phyloP scores from a whole-genome alignment of 2,329 filamentous ascomycete genomes.

The Arthrinium puccinioides region DNA sequence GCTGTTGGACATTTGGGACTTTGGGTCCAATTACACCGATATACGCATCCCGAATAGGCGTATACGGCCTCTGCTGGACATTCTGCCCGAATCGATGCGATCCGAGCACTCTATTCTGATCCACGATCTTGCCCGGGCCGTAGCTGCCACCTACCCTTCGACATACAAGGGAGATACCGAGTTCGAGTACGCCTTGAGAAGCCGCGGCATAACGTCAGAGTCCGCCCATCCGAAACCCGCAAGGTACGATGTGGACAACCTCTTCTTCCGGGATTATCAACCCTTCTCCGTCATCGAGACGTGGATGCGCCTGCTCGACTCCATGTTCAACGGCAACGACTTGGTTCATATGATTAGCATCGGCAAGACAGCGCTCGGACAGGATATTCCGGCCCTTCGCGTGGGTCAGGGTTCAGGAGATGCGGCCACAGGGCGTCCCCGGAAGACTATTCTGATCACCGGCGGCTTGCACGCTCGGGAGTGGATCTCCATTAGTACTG shows the following conservation, averaged over 20 bases:
- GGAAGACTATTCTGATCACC: slow-evolving; percentile 73
- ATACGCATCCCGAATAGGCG: slow-evolving; percentile 71
- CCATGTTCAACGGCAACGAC: slow-evolving; percentile 67
- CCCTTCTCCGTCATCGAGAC: slow-evolving; percentile 73
- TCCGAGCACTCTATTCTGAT: slow-evolving; percentile 69
- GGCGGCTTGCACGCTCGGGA: slow-evolving; percentile 90
- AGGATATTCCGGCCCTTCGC: slow-evolving; percentile 75
- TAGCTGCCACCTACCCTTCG: slow-evolving; percentile 68
- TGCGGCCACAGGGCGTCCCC: slow-evolving; percentile 33
- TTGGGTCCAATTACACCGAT: slow-evolving; percentile 75
- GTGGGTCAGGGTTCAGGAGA: slow-evolving; percentile 50
- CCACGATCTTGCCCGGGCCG: slow-evolving; percentile 68
- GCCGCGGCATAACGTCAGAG: slow-evolving; percentile 20
- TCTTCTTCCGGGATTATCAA: slow-evolving; percentile 93
- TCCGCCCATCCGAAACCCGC: slow-evolving; percentile 12
- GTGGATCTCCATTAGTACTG: slow-evolving; percentile 91
- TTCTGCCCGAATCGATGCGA: slow-evolving; percentile 70
- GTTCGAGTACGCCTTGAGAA: slow-evolving; percentile 9
- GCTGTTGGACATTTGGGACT: slow-evolving; percentile 87
- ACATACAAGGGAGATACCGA: slow-evolving; percentile 14
- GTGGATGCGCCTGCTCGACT: slow-evolving; percentile 86
- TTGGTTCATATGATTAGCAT: slow-evolving; percentile 68
- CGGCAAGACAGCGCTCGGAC: slow-evolving; percentile 81
- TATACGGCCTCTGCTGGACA: slow-evolving; percentile 67
- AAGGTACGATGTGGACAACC: slow-evolving; percentile 47